Conservation (phyloP, 495 filamentous ascomycete genomes). For the Peziza echinospora region DNA sequence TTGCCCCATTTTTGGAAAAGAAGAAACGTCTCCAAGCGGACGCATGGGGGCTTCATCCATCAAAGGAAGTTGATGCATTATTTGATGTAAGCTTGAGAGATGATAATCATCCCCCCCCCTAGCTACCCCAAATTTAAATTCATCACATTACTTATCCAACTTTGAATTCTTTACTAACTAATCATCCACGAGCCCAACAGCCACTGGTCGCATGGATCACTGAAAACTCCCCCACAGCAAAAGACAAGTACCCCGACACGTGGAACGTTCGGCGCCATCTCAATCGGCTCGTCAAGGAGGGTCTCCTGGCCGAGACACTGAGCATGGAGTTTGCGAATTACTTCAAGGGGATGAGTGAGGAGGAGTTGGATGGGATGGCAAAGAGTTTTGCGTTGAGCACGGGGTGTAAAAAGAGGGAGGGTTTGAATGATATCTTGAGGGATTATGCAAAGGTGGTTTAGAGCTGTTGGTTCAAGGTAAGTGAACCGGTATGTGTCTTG, state of each 20-base stretch:
- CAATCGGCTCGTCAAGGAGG: conserved; percentile 29
- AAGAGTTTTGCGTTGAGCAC: conserved; percentile 30
- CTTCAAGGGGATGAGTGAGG: conserved; percentile 29
- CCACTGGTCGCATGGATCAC: conserved; percentile 14
- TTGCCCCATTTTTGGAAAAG: conserved; percentile 33
- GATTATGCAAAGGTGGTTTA: too few species aligned
- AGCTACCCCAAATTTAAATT: too few species aligned
- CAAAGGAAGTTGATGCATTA: conserved; percentile 8
- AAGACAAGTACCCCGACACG: conserved; percentile 28
- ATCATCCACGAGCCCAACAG: too few species aligned
- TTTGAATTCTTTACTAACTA: too few species aligned
- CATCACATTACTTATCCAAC: neutral
- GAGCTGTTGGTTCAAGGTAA: too few species aligned
- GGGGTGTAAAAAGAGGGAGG: conserved; percentile 31
- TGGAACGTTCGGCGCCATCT: conserved; percentile 37
- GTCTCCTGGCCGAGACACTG: conserved; percentile 29
- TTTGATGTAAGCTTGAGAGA: conserved; percentile 15
- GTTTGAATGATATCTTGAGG: conserved; percentile 31
- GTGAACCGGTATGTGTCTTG: too few species aligned
- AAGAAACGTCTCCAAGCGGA: conserved; percentile 32
- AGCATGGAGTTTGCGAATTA: conserved; percentile 34
- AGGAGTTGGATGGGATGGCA: conserved; percentile 34
- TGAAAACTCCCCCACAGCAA: conserved; percentile 6
- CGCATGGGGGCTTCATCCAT: conserved; percentile 30
- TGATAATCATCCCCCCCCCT: too few species aligned